Base-by-base conservation (phyloP, 2,329 filamentous ascomycete species). In the Colletotrichum coccodes region DNA sequence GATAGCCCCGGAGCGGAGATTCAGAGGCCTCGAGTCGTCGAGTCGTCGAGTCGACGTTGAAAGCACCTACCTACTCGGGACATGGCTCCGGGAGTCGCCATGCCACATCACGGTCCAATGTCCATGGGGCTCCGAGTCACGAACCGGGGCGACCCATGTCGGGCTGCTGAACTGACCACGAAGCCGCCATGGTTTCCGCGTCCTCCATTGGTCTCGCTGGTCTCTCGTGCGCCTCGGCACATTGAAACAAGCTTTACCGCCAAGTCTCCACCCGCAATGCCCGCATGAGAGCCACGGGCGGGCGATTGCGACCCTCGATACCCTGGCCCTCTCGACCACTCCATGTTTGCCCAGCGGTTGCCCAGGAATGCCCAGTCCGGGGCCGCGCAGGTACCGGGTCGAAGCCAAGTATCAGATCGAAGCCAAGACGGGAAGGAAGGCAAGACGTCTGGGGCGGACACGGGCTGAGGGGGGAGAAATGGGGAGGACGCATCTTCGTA, bases 181-280 rank as follows among this genome's bases (percentile, higher is more conserved):
- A 32, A 49, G n/a, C 28, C n/a, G 16, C 57, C 40, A 38, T n/a
- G 34, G n/a, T 30, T n/a, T 18, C 26, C 4, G 9, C n/a, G 30
- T 40, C 32, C 28, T 59, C n/a, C 21, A 38, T n/a, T 49, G 30
- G 26, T 18, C 16, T 21, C 30, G 34, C 21, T 40, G 11, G n/a
- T 30, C 9, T 21, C 49, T n/a, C 23, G n/a, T 30, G 38, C 53
- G 66, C 62, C 56, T 69, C 66, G 66, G 66, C 56, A 69, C 36
- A 53, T 66, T 16, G 47, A 69, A 66, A 69, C 66, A 69, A 69
- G 66, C 66, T 66, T 69, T 69, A 69, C 56, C 56, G 66, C 66
- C 66, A 69, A 69, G 66, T 60, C 61, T 30, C 54, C 47, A 68
- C 60, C 65, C 65, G 61, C 65, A 40, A 60, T 36, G 47, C 54